phyloP scores from a whole-genome alignment of 2,329 filamentous ascomycete species.

The Diaporthe citri region DNA sequence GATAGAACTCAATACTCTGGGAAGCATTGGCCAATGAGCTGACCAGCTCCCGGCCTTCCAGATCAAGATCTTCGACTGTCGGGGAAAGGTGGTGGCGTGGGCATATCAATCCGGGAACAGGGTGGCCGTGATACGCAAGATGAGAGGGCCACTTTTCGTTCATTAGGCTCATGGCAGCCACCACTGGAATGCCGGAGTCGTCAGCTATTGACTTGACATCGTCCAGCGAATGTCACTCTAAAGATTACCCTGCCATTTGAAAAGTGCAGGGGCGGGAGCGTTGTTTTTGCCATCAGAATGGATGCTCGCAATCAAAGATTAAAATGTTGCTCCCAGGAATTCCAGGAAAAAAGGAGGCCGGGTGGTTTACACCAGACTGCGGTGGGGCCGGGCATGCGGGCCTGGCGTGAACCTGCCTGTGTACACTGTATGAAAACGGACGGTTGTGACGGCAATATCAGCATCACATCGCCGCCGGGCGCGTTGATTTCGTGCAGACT shows the following conservation, averaged over 20 bases:
- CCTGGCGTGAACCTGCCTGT: conserved; percentile 14
- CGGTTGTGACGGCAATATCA: conserved; percentile 12
- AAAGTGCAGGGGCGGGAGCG: background rate
- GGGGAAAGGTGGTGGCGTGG: conserved; percentile 28
- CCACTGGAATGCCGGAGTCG: conserved; percentile 29
- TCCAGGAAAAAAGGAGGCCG: conserved; percentile 27
- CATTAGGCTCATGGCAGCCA: conserved; percentile 36
- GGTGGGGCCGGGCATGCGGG: conserved; percentile 28
- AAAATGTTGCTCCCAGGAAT: background rate
- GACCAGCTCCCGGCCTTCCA: conserved; percentile 13
- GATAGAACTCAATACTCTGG: background rate
- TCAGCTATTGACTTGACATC: conserved; percentile 13
- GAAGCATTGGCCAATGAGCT: conserved; percentile 37
- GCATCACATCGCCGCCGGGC: conserved; percentile 11
- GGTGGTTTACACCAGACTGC: conserved; percentile 32
- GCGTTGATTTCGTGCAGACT: conserved; percentile 27
- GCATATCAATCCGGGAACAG: conserved; percentile 26
- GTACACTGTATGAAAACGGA: conserved; percentile 14
- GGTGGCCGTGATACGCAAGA: conserved; percentile 36
- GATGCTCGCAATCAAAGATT: conserved; percentile 27
- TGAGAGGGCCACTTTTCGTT: conserved; percentile 40
- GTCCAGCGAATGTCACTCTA: conserved; percentile 20
- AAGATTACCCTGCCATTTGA: conserved; percentile 14
- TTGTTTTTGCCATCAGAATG: conserved; percentile 16
- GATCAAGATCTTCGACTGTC: conserved; percentile 26